These are phyloP conservation scores for Diaporthe sp. DNA, from an alignment of 2,329 filamentous ascomycete genomes.

Conservation along the genomic window DNA sequence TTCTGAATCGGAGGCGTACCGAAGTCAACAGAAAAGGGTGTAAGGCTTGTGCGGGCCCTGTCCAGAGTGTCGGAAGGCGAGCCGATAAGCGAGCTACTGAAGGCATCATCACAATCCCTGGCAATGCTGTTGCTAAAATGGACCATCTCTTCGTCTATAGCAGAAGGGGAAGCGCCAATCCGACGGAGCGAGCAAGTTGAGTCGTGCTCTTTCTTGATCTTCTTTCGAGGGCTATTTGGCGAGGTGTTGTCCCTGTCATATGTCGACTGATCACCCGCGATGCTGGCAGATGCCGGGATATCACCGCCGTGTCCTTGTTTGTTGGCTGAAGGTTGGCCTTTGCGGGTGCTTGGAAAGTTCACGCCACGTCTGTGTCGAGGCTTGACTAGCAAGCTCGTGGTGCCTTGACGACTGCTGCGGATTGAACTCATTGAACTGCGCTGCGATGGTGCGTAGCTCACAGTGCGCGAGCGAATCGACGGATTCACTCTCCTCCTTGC, in stretches of 20 bases:
- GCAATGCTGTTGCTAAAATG: conserved; percentile 89
- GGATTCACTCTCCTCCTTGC: conserved; percentile 34
- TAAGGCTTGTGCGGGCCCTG: conserved; percentile 52
- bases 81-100: conserved; percentile 75
- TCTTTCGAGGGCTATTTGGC: conserved; percentile 44
- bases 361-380: conserved; percentile 67
- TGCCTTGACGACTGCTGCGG: conserved; percentile 60
- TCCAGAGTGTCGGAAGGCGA: conserved; percentile 43
- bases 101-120: conserved; percentile 92
- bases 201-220: conserved; percentile 31
- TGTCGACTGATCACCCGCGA: conserved; percentile 48
- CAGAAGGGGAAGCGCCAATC: conserved; percentile 40
- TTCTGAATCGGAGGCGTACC: conserved; percentile 46
- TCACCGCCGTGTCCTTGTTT: conserved; percentile 40
- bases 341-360: conserved; percentile 67
- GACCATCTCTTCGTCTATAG: conserved; percentile 76
- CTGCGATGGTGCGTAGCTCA: conserved; percentile 51
- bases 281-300: conserved; percentile 46
- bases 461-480: conserved; percentile 38
- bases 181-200: conserved; percentile 34
- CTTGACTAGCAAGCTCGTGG: conserved; percentile 57
- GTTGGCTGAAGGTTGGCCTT: conserved; percentile 46
- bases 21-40: conserved; percentile 59
- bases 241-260: conserved; percentile 46
- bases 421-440: conserved; percentile 65